Evolutionary conservation across 306 rosid species (phyloP).

Genomic region (Cucurbita ficifolia): DNA sequence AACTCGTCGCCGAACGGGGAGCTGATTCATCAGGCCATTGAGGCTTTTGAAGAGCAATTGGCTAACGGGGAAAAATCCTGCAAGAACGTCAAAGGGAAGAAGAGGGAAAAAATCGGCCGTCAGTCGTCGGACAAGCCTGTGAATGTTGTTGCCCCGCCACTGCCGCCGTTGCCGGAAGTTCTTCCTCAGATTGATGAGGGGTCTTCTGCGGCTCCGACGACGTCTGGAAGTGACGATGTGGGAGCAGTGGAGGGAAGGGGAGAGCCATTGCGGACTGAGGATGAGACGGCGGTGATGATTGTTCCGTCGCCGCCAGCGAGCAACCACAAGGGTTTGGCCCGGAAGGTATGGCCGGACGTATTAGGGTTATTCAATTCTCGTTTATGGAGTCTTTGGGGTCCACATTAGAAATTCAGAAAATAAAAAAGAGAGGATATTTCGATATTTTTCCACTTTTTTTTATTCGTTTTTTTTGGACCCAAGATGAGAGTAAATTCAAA

Average conservation of each 20-base stretch:
- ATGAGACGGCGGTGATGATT: not conserved
- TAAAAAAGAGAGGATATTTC: not conserved
- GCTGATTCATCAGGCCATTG: conserved; percentile 48
- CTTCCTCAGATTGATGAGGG: not conserved
- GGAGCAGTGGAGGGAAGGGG: not conserved
- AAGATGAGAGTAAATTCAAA: not conserved
- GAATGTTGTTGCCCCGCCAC: not conserved
- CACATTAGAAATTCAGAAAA: conserved; percentile 23
- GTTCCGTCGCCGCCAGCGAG: conserved; percentile 15
- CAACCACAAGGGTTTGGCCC: conserved; percentile 40
- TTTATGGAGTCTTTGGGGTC: conserved; percentile 67
- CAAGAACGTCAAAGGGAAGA: conserved; percentile 21
- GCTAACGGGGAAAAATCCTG: conserved; percentile 27
- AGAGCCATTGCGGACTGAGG: conserved; percentile 1
- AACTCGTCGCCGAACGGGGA: conserved; percentile 44
- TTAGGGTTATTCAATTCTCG: conserved; percentile 54
- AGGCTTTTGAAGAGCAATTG: conserved; percentile 48
- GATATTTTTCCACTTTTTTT: not conserved
- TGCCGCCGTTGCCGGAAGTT: conserved; percentile 3
- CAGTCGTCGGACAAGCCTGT: conserved; percentile 2
- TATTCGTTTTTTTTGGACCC: not conserved
- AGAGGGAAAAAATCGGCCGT: conserved; percentile 15
- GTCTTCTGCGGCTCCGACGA: not conserved
- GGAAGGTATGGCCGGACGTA: conserved; percentile 69
- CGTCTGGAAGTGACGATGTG: not conserved